phyloP scores from a whole-genome alignment of 2,329 filamentous ascomycete genomes.

The Nigrospora sphaerica region DNA sequence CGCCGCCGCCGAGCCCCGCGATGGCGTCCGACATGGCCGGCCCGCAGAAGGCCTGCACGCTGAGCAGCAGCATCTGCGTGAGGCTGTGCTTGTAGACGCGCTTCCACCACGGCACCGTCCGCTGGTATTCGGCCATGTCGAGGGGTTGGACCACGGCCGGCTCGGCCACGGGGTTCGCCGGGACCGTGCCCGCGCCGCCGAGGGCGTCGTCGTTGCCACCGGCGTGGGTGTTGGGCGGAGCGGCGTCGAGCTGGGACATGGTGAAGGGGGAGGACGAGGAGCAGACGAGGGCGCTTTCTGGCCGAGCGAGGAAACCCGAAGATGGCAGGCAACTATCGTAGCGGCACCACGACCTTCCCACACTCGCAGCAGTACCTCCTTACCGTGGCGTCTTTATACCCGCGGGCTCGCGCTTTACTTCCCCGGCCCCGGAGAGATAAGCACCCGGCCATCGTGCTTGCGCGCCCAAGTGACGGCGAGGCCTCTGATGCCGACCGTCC shows the following conservation, averaged over 20 bases:
- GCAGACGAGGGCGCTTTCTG: too few relatives aligned
- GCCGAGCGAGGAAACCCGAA: too few relatives aligned
- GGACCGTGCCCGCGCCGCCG: constrained; percentile 10
- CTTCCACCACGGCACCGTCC: constrained; percentile 30
- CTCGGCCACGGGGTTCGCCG: constrained; percentile 10
- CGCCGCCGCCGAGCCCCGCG: constrained; percentile 32
- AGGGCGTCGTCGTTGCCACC: constrained; percentile 15
- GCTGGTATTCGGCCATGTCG: constrained; percentile 24
- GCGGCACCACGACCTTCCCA: too few relatives aligned
- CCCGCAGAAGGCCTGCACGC: constrained; percentile 35
- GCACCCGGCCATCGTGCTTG: too few relatives aligned
- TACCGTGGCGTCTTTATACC: too few relatives aligned
- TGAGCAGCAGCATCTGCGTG: constrained; percentile 40
- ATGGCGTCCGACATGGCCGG: constrained; percentile 32
- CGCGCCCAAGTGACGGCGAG: too few relatives aligned
- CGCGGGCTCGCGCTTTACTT: too few relatives aligned
- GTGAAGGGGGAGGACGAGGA: not conserved
- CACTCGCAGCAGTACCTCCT: too few relatives aligned
- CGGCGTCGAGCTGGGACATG: constrained; percentile 16
- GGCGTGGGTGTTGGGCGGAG: constrained; percentile 15
- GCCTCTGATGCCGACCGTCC: too few relatives aligned
- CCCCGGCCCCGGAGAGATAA: too few relatives aligned
- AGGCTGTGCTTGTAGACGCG: constrained; percentile 37
- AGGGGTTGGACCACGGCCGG: constrained; percentile 15
- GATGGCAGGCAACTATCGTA: not conserved